A percentile compares a stretch with the other conserved stretches of the same genome.
Conservation (phyloP, 139 green algal species). For the Asterochloris sp. region DNA sequence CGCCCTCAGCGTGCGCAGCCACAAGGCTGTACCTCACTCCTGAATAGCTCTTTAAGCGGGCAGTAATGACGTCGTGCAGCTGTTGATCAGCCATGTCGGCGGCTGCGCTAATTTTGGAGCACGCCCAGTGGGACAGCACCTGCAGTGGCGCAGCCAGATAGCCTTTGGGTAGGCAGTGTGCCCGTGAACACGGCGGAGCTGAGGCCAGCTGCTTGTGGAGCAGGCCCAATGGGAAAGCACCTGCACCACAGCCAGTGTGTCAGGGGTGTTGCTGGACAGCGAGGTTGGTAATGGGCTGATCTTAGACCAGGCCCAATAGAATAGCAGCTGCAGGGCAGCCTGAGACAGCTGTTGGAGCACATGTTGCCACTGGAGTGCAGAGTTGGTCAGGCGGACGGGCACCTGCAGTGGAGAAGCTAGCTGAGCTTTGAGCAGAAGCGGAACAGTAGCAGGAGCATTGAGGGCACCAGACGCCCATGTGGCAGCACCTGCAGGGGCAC, state of each 20-base stretch:
- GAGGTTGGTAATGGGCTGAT: no score
- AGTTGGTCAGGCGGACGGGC: no score
- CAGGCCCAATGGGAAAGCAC: background rate
- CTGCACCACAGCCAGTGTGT: background rate
- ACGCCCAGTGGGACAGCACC: constrained; percentile 82
- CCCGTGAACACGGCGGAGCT: background rate
- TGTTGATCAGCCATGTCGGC: constrained; percentile 42
- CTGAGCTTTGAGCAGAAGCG: no score
- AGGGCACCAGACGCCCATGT: no score
- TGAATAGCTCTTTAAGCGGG: constrained; percentile 56
- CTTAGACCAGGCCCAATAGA: no score
- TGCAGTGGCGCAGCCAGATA: background rate
- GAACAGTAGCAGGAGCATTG: no score
- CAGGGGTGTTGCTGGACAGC: no score
- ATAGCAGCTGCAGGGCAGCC: no score
- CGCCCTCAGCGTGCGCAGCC: constrained; percentile 42
- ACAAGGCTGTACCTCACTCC: constrained; percentile 51
- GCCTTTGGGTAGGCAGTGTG: background rate
- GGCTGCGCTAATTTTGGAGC: constrained; percentile 65
- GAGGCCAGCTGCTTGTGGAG: background rate
- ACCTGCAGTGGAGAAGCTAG: no score
- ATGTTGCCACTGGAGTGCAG: no score
- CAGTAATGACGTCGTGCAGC: constrained; percentile 56
- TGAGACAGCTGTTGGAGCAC: no score
- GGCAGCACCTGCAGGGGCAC: no score